Percentiles rank a stretch among this genome's conserved stretches.
Conservation (phyloP, 192 early-diverging fungal genomes). For the Coemansia biformis region DNA sequence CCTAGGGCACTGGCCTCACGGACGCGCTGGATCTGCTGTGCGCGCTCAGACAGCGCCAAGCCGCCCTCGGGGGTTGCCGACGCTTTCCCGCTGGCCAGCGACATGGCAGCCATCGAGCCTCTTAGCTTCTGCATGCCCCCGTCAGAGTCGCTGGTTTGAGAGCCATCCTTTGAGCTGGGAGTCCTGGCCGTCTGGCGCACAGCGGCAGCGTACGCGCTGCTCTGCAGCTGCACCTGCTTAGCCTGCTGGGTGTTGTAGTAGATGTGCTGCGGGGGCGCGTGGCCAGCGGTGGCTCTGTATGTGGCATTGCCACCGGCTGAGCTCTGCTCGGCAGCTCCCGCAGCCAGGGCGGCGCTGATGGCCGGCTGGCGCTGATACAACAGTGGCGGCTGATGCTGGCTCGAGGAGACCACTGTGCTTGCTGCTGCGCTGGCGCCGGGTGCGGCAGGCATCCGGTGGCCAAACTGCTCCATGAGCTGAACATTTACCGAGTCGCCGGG, state of each 20-base stretch:
- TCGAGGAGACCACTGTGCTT: too few species aligned
- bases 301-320: background rate
- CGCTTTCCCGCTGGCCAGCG: constrained; percentile 7
- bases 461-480: constrained; percentile 23
- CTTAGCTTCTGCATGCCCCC: constrained; percentile 17
- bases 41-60: constrained; percentile 25
- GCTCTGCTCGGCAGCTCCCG: background rate
- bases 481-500: background rate
- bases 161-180: constrained; percentile 25
- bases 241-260: too few species aligned
- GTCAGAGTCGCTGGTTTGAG: constrained; percentile 33
- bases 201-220: background rate
- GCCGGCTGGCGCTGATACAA: background rate
- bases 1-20: constrained; percentile 44
- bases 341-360: background rate
- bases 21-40: constrained; percentile 31
- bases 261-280: too few species aligned
- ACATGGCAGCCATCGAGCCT: constrained; percentile 29
- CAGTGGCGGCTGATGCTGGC: background rate
- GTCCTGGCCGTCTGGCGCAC: constrained; percentile 3
- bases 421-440: too few species aligned
- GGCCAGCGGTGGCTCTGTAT: background rate
- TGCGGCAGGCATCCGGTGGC: constrained; percentile 2
- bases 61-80: background rate
- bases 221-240: background rate